Percentiles rank a stretch among this genome's conserved stretches.
phyloP scores from a whole-genome alignment of 306 rosid genomes.

The Prunus padus region DNA sequence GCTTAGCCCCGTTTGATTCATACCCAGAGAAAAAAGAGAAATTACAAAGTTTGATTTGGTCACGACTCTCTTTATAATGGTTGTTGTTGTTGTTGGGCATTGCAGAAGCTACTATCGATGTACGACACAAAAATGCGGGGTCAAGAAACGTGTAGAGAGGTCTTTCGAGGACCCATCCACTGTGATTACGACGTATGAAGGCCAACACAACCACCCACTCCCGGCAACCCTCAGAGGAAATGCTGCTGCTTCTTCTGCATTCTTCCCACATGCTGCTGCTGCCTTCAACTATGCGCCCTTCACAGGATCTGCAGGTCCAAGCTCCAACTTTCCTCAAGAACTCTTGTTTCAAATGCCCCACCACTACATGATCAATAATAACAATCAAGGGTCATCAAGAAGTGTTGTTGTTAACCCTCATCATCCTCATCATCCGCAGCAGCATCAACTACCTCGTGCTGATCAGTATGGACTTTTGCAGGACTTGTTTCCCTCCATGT shows the following conservation, averaged over 20 bases:
- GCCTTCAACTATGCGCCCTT: too few relatives aligned
- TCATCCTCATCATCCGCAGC: conserved; percentile 29
- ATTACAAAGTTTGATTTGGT: neutral
- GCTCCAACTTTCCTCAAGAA: conserved; percentile 38
- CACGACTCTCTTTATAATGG: conserved; percentile 6
- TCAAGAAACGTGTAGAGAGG: conserved; percentile 86
- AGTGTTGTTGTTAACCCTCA: neutral
- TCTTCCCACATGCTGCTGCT: conserved; percentile 42
- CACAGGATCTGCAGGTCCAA: conserved; percentile 25
- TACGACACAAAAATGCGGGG: conserved; percentile 79
- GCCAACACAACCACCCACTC: conserved; percentile 83
- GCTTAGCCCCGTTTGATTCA: too few relatives aligned
- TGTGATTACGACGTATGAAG: conserved; percentile 85
- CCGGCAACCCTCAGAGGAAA: conserved; percentile 71
- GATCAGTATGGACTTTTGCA: conserved; percentile 67
- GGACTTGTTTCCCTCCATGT: conserved; percentile 68
- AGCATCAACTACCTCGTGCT: conserved; percentile 24
- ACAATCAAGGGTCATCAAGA: conserved; percentile 2
- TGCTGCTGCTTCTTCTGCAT: conserved; percentile 36
- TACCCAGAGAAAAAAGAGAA: neutral
- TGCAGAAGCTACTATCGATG: conserved; percentile 84
- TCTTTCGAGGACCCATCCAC: conserved; percentile 66
- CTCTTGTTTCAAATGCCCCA: conserved; percentile 27
- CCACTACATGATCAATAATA: conserved; percentile 1
- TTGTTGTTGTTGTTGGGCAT: neutral